Evolutionary conservation across 108 stramenopile species (phyloP), one percentile per base, ranked within the genome.

Genomic region (Cafeteria roenbergensis): DNA sequence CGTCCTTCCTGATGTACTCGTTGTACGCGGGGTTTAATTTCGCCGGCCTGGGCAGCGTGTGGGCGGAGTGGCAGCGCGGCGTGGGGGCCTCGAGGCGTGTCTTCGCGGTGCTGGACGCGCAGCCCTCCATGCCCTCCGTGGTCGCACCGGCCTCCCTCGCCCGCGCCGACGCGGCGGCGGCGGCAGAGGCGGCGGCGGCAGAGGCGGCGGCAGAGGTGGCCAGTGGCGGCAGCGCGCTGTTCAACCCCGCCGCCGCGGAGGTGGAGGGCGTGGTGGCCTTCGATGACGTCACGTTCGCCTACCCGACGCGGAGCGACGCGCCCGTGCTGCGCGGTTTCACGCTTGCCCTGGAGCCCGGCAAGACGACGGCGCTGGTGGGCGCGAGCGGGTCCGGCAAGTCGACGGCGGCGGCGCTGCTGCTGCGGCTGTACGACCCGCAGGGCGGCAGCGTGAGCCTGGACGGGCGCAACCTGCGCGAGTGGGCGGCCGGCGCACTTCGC

Each of bases 371-470:
- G 0, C 74, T 97, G 58, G 94, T 95, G 27, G 95, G 95, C 51
- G 62, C 84, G 29, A 84, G 82, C 64, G 95, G 95, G 9, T 84
- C 78, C 55, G 94, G 97, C 42, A 98, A 98, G 76, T 84, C 84
- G 25, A 87, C 90, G 28, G 77, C 92, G 70, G 78, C 91, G 25
- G 73, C 83, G 12, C 75, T 89, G 20, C 75, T 94, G 29, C 75
- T 91, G 58, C 82, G 94, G 9, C 91, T 95, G 67, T 95, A 98
- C 70, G 94, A 94, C 75, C 92, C 92, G 29, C 70, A 78, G n/a
- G 57, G 55, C 8, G 94, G 97, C 25, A 66, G 61, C 25, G 80
- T 91, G 32, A 62, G 61, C 20, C 30, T 95, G 6, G 84, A 90
- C 63, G 94, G 90, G 25, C 63, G 78, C 42, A 74, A 88, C 70